Base-by-base conservation (phyloP, 1,139 yeast species). In the Scheffersomyces quercinus region DNA sequence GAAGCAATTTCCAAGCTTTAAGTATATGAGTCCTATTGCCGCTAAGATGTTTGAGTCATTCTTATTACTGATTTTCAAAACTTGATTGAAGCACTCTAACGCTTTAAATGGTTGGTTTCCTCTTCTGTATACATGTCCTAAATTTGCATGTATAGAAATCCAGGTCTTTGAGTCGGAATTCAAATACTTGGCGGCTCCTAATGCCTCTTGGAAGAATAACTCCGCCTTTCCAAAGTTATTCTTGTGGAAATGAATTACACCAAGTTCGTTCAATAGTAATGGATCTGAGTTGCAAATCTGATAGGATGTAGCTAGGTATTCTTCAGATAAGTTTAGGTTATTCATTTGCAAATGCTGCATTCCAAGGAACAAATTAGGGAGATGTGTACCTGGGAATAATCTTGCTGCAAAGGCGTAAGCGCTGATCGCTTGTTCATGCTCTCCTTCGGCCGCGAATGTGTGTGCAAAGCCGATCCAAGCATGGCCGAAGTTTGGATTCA, bases 381-480 rank as follows among this genome's bases (percentile, higher is more conserved):
- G 67, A 64, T 93, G 98, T 5, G 95, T 85, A 2, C 99, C 99
- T 0, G 96, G 97, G 58, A 93, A 95, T 40, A 91, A 74, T 47
- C 97, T 71, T 0, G 97, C 91, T 0, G 98, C 98, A 30, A 96
- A 91, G 1, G 98, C 93, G 65, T 91, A 95, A 0, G 99, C 99
- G 47, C 97, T 85, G 15, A 93, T 86, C 1, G 99, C 99, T 64
- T 95, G 99, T 62, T 95, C 99, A 58, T 95, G 98, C 65, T 95
- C 99, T 8, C 97, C 96, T 62, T 95, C 99, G 2, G 88, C 86
- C 0, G 97, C 97, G 76, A 90, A 95, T 0, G 99, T 91, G 60
- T 93, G 98, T 1, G 98, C 98, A 70, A 95, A 95, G 1, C 98
- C 99, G 38, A 95, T 83, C 99, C 99, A 95, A 1, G 98, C 97